Conservation (phyloP, 1,284 basidiomycete genomes). For the Vanrija sp. region DNA sequence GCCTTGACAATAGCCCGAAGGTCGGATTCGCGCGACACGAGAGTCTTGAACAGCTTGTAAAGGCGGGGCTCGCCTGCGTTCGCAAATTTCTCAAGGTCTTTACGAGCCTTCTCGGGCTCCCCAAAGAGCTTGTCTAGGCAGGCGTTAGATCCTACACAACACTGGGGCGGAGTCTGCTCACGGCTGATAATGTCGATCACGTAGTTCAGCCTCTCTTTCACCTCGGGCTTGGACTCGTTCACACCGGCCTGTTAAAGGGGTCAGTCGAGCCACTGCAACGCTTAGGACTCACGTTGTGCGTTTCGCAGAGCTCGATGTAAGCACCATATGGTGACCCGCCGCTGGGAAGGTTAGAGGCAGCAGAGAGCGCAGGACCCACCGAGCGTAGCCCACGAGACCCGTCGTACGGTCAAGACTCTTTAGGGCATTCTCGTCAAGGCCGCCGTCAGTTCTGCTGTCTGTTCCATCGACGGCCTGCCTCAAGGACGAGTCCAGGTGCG, state of each 20-base stretch:
- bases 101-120: constrained; percentile 68
- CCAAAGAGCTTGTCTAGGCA: constrained; percentile 51
- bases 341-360: constrained; percentile 3
- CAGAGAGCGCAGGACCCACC: too few relatives aligned
- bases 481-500: constrained; percentile 51
- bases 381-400: constrained; percentile 54
- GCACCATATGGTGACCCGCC: constrained; percentile 40
- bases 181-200: constrained; percentile 52
- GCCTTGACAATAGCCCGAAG: constrained; percentile 76
- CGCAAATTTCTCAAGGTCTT: constrained; percentile 79
- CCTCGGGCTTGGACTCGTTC: constrained; percentile 67
- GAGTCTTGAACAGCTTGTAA: constrained; percentile 76
- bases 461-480: too few relatives aligned
- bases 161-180: neutral
- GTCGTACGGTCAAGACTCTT: constrained; percentile 62
- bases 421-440: constrained; percentile 55
- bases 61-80: constrained; percentile 78
- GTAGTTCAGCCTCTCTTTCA: constrained; percentile 58
- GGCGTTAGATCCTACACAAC: neutral
- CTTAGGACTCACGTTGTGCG: constrained; percentile 65
- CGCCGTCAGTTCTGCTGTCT: too few relatives aligned
- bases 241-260: constrained; percentile 64
- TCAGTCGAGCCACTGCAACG: neutral
- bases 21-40: constrained; percentile 78
- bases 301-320: constrained; percentile 66